phyloP scores from a whole-genome alignment of 2,329 filamentous ascomycete species.

The Chrysosporium queenslandicum region DNA sequence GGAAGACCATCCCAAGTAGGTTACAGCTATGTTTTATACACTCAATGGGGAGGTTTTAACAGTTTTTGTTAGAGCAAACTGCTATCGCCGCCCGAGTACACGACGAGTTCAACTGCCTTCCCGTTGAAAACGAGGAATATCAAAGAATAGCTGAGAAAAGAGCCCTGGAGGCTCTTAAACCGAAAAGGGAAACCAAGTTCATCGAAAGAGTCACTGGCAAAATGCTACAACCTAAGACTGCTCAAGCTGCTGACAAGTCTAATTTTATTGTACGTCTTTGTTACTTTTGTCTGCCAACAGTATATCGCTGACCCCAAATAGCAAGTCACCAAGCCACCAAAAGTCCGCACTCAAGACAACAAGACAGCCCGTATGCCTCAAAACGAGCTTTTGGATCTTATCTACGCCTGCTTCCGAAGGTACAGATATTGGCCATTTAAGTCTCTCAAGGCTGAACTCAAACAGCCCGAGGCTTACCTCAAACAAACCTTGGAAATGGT shows the following conservation, averaged over 20 bases:
- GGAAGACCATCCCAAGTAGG: slow-evolving; percentile 60
- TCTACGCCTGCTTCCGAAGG: slow-evolving; percentile 72
- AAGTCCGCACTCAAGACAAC: slow-evolving; percentile 51
- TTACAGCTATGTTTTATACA: slow-evolving; percentile 16
- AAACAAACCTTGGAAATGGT: slow-evolving; percentile 75
- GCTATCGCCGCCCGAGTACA: slow-evolving; percentile 60
- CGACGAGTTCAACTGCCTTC: slow-evolving; percentile 66
- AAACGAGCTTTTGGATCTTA: slow-evolving; percentile 73
- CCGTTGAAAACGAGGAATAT: slow-evolving; percentile 62
- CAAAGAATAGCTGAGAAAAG: slow-evolving; percentile 50
- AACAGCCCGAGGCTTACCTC: slow-evolving; percentile 88
- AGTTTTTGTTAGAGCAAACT: slow-evolving; percentile 57
- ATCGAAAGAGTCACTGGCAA: slow-evolving; percentile 37
- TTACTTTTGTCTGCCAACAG: background rate
- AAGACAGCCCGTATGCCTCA: slow-evolving; percentile 86
- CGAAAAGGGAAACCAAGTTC: slow-evolving; percentile 48
- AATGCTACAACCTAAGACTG: slow-evolving; percentile 51
- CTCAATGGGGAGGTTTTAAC: background rate
- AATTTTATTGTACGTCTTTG: slow-evolving; percentile 35
- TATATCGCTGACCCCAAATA: slow-evolving; percentile 17
- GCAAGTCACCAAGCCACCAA: slow-evolving; percentile 46
- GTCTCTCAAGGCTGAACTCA: slow-evolving; percentile 62
- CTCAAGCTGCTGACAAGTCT: slow-evolving; percentile 35
- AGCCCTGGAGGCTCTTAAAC: slow-evolving; percentile 51
- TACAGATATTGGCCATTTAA: slow-evolving; percentile 95